Base-by-base conservation (phyloP, 495 filamentous ascomycete genomes). In the Trichoderma gamsii region DNA sequence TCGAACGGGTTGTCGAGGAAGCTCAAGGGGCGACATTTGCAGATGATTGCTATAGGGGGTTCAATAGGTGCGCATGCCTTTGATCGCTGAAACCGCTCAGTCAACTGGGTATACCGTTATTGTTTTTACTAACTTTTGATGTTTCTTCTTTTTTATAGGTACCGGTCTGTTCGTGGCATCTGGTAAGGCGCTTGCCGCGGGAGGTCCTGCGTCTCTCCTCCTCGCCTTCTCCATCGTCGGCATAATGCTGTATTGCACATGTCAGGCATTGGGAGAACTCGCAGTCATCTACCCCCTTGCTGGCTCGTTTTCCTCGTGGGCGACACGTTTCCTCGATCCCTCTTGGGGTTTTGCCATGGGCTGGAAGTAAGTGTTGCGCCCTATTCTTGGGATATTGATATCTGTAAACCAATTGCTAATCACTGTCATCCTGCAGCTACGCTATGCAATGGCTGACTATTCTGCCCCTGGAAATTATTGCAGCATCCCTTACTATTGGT, bases 271-370 rank as follows among this genome's bases (percentile, higher is more conserved):
- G 49, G 94, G 94, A 72, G 94, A 98, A 75, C 87, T 98, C 80
- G 92, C 93, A 38, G 94, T 97, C 70, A 72, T 91, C 29, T 97
- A 95, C 75, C 94, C 94, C 7, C 89, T 97, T 25, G 91, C 94
- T 52, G 94, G 94, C 67, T 96, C 92, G 25, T 98, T 98, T 76
- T 89, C 93, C 15, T 88, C 92, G 44, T 97, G 92, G 76, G 96
- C 93, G 21, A 97, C 92, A 44, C 86, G 94, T 29, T 98, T 97
- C 73, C 74, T 97, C 12, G 93, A 97, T 73, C 93, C 93, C 13
- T 92, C 94, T 3, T 97, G 93, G 94, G 95, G 95, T 0, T 97
- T 97, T 73, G 93, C 95, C 61, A 96, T 97, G 92, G 95, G 95
- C 35, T 97, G 93, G 94, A 97, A 97, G 83, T 88, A 71, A 76